Conservation (phyloP, 352 stramenopile genomes). For the Plasmopara muralis region DNA sequence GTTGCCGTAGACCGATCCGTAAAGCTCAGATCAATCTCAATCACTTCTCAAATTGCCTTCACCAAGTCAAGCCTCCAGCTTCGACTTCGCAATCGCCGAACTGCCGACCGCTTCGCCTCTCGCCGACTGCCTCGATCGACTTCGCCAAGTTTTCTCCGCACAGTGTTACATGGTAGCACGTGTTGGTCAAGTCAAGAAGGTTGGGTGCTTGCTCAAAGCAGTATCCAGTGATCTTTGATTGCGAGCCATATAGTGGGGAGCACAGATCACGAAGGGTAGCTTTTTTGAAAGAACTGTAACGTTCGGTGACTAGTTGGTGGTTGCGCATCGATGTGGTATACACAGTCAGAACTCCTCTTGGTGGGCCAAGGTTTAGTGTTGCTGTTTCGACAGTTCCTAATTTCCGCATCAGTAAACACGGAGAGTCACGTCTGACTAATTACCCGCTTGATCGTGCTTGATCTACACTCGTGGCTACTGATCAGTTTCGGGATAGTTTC, state of each 20-base stretch:
- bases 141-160: too few relatives aligned
- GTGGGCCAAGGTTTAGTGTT: slow-evolving; percentile 4
- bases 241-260: slow-evolving; percentile 14
- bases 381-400: neutral
- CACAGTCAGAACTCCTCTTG: slow-evolving; percentile 6
- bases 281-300: slow-evolving; percentile 3
- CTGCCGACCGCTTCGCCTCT: too few relatives aligned
- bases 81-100: too few relatives aligned
- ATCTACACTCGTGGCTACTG: slow-evolving; percentile 10
- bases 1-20: too few relatives aligned
- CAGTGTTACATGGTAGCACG: too few relatives aligned
- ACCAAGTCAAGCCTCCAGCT: too few relatives aligned
- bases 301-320: slow-evolving; percentile 14
- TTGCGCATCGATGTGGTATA: slow-evolving; percentile 7
- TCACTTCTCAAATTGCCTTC: too few relatives aligned
- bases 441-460: slow-evolving; percentile 3
- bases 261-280: slow-evolving; percentile 5
- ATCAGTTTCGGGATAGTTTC: neutral
- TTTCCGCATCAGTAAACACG: slow-evolving; percentile 6
- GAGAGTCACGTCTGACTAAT: slow-evolving; percentile 1
- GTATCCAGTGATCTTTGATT: neutral
- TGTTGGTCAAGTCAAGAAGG: too few relatives aligned
- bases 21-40: too few relatives aligned
- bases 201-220: too few relatives aligned
- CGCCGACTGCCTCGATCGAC: too few relatives aligned